Evolutionary conservation across 352 stramenopile genomes (phyloP).

Genomic region (Globisporangium cystogenes): DNA sequence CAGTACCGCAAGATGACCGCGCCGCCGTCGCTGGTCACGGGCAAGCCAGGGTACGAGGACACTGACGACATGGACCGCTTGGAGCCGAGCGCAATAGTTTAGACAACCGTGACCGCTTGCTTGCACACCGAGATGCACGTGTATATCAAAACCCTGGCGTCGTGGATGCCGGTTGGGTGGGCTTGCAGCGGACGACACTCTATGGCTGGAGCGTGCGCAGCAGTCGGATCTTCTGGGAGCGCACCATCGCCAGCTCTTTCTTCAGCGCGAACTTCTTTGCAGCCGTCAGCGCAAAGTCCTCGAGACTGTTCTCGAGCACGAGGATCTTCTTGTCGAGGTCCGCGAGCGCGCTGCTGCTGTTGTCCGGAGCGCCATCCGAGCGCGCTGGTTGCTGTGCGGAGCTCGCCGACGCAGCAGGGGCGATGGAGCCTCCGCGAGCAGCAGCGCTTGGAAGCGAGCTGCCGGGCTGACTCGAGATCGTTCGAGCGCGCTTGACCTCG

Average conservation of each 20-base stretch:
- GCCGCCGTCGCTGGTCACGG: slow-evolving; percentile 61
- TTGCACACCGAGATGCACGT: neutral
- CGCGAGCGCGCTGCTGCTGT: slow-evolving; percentile 20
- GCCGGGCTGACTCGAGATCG: slow-evolving; percentile 16
- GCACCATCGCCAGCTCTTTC: slow-evolving; percentile 75
- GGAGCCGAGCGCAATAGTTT: slow-evolving; percentile 54
- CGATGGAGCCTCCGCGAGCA: neutral
- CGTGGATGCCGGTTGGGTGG: too few species aligned
- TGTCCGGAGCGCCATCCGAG: neutral
- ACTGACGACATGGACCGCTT: slow-evolving; percentile 59
- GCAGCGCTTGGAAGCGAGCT: neutral
- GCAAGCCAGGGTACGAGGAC: slow-evolving; percentile 62
- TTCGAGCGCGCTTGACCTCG: slow-evolving; percentile 26
- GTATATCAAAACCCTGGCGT: neutral
- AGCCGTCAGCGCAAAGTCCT: slow-evolving; percentile 63
- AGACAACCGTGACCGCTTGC: slow-evolving; percentile 8
- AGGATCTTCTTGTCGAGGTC: slow-evolving; percentile 40
- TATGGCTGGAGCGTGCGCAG: slow-evolving; percentile 29
- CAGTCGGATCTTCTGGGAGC: slow-evolving; percentile 59
- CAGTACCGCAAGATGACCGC: slow-evolving; percentile 70
- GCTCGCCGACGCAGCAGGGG: neutral
- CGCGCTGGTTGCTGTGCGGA: neutral
- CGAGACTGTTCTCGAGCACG: slow-evolving; percentile 45
- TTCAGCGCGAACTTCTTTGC: slow-evolving; percentile 71
- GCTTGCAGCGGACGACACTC: neutral